These are phyloP conservation scores for Eucalyptus pauciflora DNA, from an alignment of 345 rosid genomes.

Conservation along the genomic window DNA sequence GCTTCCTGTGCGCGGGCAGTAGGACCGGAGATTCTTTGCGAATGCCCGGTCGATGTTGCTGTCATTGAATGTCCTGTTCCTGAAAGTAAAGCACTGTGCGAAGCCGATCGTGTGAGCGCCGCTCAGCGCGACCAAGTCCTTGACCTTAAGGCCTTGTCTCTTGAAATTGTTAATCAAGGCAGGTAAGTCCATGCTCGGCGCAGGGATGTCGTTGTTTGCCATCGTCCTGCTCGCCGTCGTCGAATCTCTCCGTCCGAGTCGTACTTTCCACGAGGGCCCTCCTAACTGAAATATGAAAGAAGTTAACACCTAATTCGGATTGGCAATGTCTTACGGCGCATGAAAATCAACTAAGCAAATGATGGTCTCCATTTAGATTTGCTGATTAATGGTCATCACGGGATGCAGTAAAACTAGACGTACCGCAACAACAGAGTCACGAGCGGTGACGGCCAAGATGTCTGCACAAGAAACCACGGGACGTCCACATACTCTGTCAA, in stretches of 20 bases:
- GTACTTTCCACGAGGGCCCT: constrained; percentile 28
- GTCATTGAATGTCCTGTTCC: constrained; percentile 20
- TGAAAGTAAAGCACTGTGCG: constrained; percentile 29
- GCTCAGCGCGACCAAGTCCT: constrained; percentile 35
- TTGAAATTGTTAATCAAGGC: constrained; percentile 14
- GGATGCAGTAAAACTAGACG: background rate
- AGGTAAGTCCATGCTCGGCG: constrained; percentile 16
- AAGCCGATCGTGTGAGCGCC: constrained; percentile 47
- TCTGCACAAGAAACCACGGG: constrained; percentile 55
- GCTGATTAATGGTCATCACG: background rate
- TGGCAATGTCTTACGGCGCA: background rate
- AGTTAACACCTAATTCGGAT: background rate
- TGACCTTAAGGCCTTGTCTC: constrained; percentile 18
- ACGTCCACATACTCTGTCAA: constrained; percentile 31
- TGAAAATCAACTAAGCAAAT: background rate
- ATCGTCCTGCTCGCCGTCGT: constrained; percentile 3
- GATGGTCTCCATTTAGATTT: background rate
- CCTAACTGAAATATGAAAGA: constrained; percentile 13
- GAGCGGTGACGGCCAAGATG: constrained; percentile 47
- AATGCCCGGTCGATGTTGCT: constrained; percentile 32
- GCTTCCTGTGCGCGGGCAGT: constrained; percentile 9
- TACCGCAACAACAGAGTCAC: constrained; percentile 41
- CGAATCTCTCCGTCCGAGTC: constrained; percentile 30
- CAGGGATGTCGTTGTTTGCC: constrained; percentile 12
- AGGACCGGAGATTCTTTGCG: constrained; percentile 16